phyloP scores from a whole-genome alignment of 2,329 filamentous ascomycete species.

The Aspergillus persii region DNA sequence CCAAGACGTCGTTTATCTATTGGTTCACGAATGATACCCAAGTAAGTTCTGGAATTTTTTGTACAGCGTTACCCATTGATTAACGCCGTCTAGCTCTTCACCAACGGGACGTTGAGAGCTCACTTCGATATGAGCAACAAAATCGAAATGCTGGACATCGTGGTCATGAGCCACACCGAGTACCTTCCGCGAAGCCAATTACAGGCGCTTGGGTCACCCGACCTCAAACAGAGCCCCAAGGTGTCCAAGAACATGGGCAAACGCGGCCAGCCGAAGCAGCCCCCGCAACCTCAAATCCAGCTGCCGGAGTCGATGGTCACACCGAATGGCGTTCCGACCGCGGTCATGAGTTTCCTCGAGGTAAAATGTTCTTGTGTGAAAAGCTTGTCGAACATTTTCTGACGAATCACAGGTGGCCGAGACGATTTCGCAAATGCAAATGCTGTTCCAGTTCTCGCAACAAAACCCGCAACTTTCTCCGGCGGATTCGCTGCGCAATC shows the following conservation, averaged over 20 bases:
- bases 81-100: conserved; percentile 59
- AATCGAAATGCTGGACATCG: conserved; percentile 82
- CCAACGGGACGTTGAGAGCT: conserved; percentile 72
- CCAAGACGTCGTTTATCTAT: conserved; percentile 77
- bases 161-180: conserved; percentile 74
- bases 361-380: conserved; percentile 40
- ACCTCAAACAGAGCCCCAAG: conserved; percentile 58
- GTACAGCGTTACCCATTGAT: not conserved
- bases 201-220: conserved; percentile 49
- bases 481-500: conserved; percentile 53
- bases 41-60: conserved; percentile 42
- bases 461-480: conserved; percentile 53
- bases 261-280: conserved; percentile 49
- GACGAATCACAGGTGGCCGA: conserved; percentile 56
- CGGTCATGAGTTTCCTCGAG: conserved; percentile 62
- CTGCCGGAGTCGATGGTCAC: conserved; percentile 45
- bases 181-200: conserved; percentile 70
- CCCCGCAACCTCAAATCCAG: conserved; percentile 42
- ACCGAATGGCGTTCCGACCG: conserved; percentile 55
- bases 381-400: not conserved
- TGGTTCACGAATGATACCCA: conserved; percentile 84
- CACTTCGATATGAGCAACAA: conserved; percentile 77
- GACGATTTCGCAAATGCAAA: conserved; percentile 63
- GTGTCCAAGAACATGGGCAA: conserved; percentile 56
- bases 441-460: conserved; percentile 57